Base-by-base conservation (phyloP, 2,329 filamentous ascomycete species). In the Aspergillus tamarii region DNA sequence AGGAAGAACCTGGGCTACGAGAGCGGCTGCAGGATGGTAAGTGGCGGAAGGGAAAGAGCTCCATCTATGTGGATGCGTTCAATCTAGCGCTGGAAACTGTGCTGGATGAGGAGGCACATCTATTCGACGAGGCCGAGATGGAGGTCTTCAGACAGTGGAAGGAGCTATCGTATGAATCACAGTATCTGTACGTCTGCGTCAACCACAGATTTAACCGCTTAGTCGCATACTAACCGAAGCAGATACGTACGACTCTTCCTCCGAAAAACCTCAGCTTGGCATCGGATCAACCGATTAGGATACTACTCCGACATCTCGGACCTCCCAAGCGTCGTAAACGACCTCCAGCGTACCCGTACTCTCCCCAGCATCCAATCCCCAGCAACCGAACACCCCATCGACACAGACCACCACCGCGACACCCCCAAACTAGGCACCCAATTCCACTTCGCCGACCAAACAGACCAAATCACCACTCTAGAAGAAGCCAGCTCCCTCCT, bases 21-120 rank as follows among this genome's bases (percentile, higher is more conserved):
- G 80, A 82, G 43, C 82, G 86, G 9, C 73, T 90, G 16, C 84
- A 84, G 62, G 80, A 87, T 58, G 82, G 82, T 57, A 85, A 81
- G 64, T 97, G 92, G 92, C 79, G 88, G 5, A 88, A 85, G 71
- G 92, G 93, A 0, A 89, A 88, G 75, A 96, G 89, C 72, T 98
- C 94, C 1, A 92, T 99, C 61, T 99, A 99, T 72, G 93, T 97
- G 21, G 95, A 99, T 79, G 95, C 95, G 0, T 99, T 99, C 83
- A 97, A 97, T 73, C 83, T 98, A 16, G 93, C 94, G 2, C 81
- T 99, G 56, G 89, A 94, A 64, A 97, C 92, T 0, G 95, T 99
- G 4, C 80, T 98, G 14, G 89, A 92, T 56, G 92, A 98, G 62
- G 95, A 99, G 78, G 85, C 87, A 0, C 92, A 97, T 77, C 81